A percentile compares a stretch with the other conserved stretches of the same genome.
These are phyloP conservation scores for Arxiozyma heterogenica DNA, from an alignment of 1,139 yeast genomes.

Conservation along the genomic window DNA sequence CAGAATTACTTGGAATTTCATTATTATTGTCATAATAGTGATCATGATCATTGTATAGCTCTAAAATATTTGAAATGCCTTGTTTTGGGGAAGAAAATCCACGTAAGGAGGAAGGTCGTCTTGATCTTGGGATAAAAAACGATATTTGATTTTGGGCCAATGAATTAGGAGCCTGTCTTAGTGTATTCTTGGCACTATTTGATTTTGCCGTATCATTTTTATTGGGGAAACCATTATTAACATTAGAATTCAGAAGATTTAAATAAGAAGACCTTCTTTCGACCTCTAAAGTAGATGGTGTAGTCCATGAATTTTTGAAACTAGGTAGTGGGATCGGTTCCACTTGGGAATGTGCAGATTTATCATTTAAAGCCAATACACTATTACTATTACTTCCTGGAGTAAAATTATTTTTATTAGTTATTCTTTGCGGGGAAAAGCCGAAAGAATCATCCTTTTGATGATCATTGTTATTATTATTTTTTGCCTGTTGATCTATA, in stretches of 20 bases:
- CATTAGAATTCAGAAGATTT: neutral
- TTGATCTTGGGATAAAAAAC: constrained; percentile 2
- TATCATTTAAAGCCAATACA: neutral
- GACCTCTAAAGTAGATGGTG: constrained; percentile 14
- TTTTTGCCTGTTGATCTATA: neutral
- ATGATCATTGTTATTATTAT: neutral
- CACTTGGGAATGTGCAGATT: constrained; percentile 22
- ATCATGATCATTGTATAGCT: neutral
- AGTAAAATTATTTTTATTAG: neutral
- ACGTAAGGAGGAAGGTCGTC: constrained; percentile 2
- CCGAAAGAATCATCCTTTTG: neutral
- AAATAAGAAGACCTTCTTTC: constrained; percentile 12
- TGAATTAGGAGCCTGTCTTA: neutral
- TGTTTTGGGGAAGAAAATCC: neutral
- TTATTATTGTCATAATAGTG: neutral
- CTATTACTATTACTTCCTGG: neutral
- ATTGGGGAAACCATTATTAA: neutral
- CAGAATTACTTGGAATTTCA: neutral
- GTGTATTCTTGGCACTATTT: neutral
- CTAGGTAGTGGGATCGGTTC: constrained; percentile 29
- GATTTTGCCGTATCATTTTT: neutral
- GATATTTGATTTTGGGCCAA: neutral
- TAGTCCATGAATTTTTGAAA: constrained; percentile 9
- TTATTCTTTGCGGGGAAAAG: neutral
- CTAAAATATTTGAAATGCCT: neutral